A percentile compares a stretch with the other conserved stretches of the same genome.
Conservation (phyloP, 768 basidiomycete species). For the Rhizopogon vesiculosus region DNA sequence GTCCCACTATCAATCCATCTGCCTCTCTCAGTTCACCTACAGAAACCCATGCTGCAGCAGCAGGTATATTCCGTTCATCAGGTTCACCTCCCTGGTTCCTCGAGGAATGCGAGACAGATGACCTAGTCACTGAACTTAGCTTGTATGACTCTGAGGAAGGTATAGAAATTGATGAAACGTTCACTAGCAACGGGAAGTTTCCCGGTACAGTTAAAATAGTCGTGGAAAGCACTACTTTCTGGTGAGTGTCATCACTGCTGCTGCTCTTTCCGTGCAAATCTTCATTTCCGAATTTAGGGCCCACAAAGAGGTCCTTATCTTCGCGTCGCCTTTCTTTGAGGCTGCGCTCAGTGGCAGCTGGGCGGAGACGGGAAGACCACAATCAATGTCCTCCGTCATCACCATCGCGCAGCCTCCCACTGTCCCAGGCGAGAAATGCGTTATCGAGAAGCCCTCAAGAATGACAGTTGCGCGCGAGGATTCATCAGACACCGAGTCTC, state of each 20-base stretch:
- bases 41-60: conserved; percentile 84
- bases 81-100: conserved; percentile 78
- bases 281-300: conserved; percentile 46
- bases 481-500: conserved; percentile 37
- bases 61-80: conserved; percentile 79
- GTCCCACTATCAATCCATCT: conserved; percentile 69
- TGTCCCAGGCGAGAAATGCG: conserved; percentile 45
- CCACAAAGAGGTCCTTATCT: conserved; percentile 87
- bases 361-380: conserved; percentile 83
- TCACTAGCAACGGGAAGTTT: conserved; percentile 59
- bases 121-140: conserved; percentile 64
- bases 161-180: conserved; percentile 80
- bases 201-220: conserved; percentile 90
- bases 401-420: conserved; percentile 76
- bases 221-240: conserved; percentile 86
- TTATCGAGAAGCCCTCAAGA: conserved; percentile 39
- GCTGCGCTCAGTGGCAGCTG: conserved; percentile 87
- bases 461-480: conserved; percentile 62
- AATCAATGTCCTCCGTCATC: conserved; percentile 77
- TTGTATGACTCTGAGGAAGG: conserved; percentile 62
- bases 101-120: conserved; percentile 69
- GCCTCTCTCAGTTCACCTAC: conserved; percentile 81
- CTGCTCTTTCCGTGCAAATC: conserved; percentile 3
- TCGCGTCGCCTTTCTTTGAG: conserved; percentile 94
- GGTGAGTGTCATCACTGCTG: conserved; percentile 46